Percentiles rank a stretch among this genome's conserved stretches.
Conservation (phyloP, 2,329 filamentous ascomycete species). For the Herpotrichia juniperi region DNA sequence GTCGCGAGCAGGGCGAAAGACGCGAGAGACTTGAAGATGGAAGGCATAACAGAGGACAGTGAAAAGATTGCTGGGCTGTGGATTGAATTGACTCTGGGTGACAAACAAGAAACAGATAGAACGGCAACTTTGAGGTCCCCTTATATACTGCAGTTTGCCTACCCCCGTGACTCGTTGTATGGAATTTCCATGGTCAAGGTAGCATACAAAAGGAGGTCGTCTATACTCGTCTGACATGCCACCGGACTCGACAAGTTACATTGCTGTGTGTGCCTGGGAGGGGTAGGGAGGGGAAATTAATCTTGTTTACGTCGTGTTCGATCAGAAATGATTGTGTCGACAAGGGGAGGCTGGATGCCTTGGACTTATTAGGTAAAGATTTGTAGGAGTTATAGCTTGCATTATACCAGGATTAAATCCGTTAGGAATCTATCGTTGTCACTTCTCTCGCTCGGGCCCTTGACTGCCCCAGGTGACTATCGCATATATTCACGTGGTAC, state of each 20-base stretch:
- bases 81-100: neutral
- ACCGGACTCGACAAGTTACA: too few species aligned
- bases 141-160: neutral
- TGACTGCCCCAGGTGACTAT: neutral
- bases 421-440: neutral
- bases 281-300: too few species aligned
- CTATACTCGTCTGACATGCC: neutral
- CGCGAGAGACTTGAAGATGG: conserved; percentile 1
- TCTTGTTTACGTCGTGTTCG: too few species aligned
- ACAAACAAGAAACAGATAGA: neutral
- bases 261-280: too few species aligned
- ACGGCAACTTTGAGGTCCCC: neutral
- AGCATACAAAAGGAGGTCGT: neutral
- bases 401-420: neutral
- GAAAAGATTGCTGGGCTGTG: neutral
- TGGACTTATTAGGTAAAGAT: neutral
- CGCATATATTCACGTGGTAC: neutral
- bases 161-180: neutral
- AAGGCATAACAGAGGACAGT: conserved; percentile 5
- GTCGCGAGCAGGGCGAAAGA: conserved; percentile 2
- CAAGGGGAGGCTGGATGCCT: too few species aligned
- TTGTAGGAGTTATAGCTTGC: neutral
- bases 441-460: neutral
- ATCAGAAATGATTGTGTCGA: too few species aligned
- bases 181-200: neutral